Conservation (phyloP, 441 rosid genomes). For the Viola pubescens region DNA sequence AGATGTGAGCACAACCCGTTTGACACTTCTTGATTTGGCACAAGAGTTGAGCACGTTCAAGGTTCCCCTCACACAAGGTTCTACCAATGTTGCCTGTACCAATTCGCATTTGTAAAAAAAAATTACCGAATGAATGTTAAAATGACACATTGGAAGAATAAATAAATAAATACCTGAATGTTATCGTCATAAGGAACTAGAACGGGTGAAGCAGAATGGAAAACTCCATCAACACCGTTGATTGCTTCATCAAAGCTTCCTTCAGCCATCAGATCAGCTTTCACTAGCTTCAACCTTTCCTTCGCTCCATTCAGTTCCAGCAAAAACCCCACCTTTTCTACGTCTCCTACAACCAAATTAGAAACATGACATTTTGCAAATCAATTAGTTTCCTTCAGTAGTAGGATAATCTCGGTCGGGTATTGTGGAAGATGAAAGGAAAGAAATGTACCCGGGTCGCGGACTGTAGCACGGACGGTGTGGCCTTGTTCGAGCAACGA, state of each 20-base stretch:
- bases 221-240: slow-evolving; percentile 69
- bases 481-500: slow-evolving; percentile 51
- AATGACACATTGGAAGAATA: neutral
- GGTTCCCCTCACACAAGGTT: slow-evolving; percentile 72
- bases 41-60: slow-evolving; percentile 62
- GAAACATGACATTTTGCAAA: neutral
- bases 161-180: slow-evolving; percentile 33
- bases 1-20: slow-evolving; percentile 71
- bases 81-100: slow-evolving; percentile 44
- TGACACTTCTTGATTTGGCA: slow-evolving; percentile 37
- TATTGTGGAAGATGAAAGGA: neutral
- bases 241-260: slow-evolving; percentile 77
- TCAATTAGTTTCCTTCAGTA: too few relatives aligned
- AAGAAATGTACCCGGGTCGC: slow-evolving; percentile 49
- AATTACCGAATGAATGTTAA: neutral
- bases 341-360: slow-evolving; percentile 30
- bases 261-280: slow-evolving; percentile 62
- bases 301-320: slow-evolving; percentile 57
- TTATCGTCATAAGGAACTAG: slow-evolving; percentile 49
- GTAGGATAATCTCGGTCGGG: too few relatives aligned
- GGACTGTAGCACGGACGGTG: slow-evolving; percentile 52
- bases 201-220: slow-evolving; percentile 82
- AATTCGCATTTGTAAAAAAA: neutral
- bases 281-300: slow-evolving; percentile 56
- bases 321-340: slow-evolving; percentile 45